Conservation (phyloP, 2,329 filamentous ascomycete species). For the Fusarium phyllophilum region DNA sequence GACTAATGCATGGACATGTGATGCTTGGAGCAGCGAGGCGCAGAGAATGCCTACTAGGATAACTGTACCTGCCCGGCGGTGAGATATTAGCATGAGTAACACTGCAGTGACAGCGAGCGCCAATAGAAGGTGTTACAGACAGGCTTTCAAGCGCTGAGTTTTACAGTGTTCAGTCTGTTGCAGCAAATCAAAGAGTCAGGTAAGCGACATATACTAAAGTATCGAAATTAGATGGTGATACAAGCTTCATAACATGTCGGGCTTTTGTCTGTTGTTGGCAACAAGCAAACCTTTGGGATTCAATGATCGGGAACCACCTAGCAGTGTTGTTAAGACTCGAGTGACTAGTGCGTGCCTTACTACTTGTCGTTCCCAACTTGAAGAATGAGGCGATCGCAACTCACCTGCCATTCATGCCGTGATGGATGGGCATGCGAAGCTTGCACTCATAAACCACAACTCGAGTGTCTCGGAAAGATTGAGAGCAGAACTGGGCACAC, state of each 20-base stretch:
- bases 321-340: fast-evolving
- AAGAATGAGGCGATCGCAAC: not conserved
- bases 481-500: not conserved
- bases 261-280: not conserved
- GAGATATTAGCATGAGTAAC: fast-evolving
- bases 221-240: not conserved
- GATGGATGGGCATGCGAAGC: not conserved
- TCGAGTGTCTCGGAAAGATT: not conserved
- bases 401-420: not conserved
- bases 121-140: not conserved
- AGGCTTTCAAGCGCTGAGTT: not conserved
- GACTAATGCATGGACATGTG: fast-evolving
- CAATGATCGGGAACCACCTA: not conserved
- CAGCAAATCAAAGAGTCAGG: not conserved
- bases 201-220: not conserved
- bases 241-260: not conserved
- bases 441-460: not conserved
- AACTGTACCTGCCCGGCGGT: not conserved
- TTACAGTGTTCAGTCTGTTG: fast-evolving
- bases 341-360: not conserved
- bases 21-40: not conserved
- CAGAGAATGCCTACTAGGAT: not conserved
- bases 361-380: not conserved
- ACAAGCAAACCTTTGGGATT: not conserved
- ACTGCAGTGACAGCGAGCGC: fast-evolving